phyloP scores from a whole-genome alignment of 176 grass and related monocot species.

The Oryza longistaminata region DNA sequence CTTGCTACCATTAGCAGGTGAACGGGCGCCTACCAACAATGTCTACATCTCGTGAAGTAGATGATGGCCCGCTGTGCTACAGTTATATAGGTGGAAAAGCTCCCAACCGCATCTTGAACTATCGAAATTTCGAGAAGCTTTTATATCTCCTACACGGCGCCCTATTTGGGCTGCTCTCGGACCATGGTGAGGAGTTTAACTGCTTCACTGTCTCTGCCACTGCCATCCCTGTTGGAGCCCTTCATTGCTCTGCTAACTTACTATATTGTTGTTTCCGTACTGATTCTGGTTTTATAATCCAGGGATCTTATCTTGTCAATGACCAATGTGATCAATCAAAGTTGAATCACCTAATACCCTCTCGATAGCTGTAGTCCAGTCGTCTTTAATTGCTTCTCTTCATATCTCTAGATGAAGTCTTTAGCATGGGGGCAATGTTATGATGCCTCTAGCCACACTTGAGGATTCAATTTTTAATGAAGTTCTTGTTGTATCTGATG shows the following conservation, averaged over 20 bases:
- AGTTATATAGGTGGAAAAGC: slow-evolving; percentile 68
- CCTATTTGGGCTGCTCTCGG: slow-evolving; percentile 64
- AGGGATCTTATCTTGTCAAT: slow-evolving; percentile 46
- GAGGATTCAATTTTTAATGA: slow-evolving; percentile 68
- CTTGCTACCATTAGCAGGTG: slow-evolving; percentile 46
- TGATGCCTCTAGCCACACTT: slow-evolving; percentile 53
- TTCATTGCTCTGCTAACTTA: slow-evolving; percentile 7
- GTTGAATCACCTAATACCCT: slow-evolving; percentile 37
- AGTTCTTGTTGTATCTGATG: slow-evolving; percentile 71
- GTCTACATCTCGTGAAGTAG: slow-evolving; percentile 46
- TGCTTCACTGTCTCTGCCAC: slow-evolving; percentile 39
- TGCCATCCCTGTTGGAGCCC: slow-evolving; percentile 5
- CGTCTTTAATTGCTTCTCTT: slow-evolving; percentile 53
- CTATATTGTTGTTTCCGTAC: slow-evolving; percentile 2
- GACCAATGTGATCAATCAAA: slow-evolving; percentile 45
- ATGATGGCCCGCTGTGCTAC: slow-evolving; percentile 66
- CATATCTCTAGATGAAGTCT: slow-evolving; percentile 80
- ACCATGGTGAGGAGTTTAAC: slow-evolving; percentile 54
- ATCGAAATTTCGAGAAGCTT: slow-evolving; percentile 78
- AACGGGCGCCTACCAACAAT: slow-evolving; percentile 36
- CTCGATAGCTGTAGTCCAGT: slow-evolving; percentile 31
- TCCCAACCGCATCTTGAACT: slow-evolving; percentile 48
- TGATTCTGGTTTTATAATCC: slow-evolving; percentile 47
- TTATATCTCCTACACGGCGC: slow-evolving; percentile 77
- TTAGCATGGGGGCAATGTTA: slow-evolving; percentile 75